Conservation (phyloP, 768 basidiomycete species). For the Rhodotorula diobovata region DNA sequence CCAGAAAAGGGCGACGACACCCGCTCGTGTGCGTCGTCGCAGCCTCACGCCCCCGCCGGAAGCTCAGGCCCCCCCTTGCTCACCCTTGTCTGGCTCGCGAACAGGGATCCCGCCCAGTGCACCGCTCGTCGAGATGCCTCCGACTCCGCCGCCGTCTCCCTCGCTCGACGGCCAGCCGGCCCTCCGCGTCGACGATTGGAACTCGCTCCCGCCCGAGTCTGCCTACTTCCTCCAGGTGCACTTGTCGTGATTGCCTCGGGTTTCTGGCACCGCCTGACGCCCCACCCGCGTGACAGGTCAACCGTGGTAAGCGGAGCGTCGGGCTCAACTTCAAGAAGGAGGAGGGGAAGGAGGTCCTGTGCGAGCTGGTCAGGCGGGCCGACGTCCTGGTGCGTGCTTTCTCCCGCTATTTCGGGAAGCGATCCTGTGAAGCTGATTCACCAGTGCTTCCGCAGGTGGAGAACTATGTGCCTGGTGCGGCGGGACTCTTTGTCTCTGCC, state of each 20-base stretch:
- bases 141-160: conserved; percentile 39
- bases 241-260: no score
- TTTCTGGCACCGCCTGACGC: no score
- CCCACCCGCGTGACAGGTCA: conserved; percentile 52
- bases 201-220: conserved; percentile 73
- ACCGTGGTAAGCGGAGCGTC: conserved; percentile 82
- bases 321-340: conserved; percentile 80
- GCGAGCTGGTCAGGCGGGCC: conserved; percentile 63
- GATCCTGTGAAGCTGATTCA: neutral
- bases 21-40: conserved; percentile 49
- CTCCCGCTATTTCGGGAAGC: no score
- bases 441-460: conserved; percentile 11
- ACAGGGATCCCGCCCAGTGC: conserved; percentile 50
- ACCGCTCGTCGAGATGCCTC: conserved; percentile 45
- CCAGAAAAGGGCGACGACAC: conserved; percentile 75
- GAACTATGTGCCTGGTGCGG: conserved; percentile 37
- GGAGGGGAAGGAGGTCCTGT: conserved; percentile 70
- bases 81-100: accelerated
- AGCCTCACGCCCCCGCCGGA: neutral
- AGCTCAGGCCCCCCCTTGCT: no score
- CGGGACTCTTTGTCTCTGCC: no score
- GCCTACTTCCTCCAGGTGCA: conserved; percentile 73
- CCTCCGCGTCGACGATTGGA: conserved; percentile 50
- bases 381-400: conserved; percentile 64
- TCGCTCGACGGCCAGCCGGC: conserved; percentile 53